Conservation (phyloP, 176 grass and related monocot genomes). For the Carex kokanica region DNA sequence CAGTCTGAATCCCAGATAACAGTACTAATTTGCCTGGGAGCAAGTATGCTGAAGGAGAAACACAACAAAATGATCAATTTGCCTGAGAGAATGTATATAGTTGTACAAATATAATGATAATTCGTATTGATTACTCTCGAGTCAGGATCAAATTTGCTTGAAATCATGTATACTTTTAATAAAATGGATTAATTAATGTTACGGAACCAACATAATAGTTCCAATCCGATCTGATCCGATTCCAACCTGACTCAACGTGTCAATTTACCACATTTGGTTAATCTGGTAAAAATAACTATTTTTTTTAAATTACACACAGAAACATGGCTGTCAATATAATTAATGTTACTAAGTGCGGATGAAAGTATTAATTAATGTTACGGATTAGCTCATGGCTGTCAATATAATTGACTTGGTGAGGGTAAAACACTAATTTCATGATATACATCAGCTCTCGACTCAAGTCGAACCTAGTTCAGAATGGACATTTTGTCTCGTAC, state of each 20-base stretch:
- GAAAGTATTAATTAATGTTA: neutral
- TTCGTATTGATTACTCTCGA: neutral
- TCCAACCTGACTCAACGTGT: too few species aligned
- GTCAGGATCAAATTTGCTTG: neutral
- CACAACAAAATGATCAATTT: neutral
- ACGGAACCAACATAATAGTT: neutral
- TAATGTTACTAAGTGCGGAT: neutral
- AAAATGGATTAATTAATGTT: too few species aligned
- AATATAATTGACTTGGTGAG: neutral
- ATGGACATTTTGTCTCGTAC: neutral
- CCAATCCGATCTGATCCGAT: too few species aligned
- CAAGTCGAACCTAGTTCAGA: neutral
- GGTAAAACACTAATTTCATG: neutral
- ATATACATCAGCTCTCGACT: neutral
- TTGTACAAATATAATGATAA: neutral
- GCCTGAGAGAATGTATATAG: neutral
- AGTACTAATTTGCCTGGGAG: neutral
- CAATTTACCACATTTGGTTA: neutral
- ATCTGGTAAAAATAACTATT: neutral
- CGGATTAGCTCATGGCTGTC: neutral
- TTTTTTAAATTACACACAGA: too few species aligned
- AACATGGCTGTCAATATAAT: neutral
- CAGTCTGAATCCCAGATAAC: neutral
- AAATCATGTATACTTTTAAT: neutral
- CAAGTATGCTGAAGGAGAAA: neutral